Percentiles rank a stretch among this genome's conserved stretches.
Evolutionary conservation across 2,329 filamentous ascomycete genomes (phyloP).

Genomic region (Diaporthe ampelina): DNA sequence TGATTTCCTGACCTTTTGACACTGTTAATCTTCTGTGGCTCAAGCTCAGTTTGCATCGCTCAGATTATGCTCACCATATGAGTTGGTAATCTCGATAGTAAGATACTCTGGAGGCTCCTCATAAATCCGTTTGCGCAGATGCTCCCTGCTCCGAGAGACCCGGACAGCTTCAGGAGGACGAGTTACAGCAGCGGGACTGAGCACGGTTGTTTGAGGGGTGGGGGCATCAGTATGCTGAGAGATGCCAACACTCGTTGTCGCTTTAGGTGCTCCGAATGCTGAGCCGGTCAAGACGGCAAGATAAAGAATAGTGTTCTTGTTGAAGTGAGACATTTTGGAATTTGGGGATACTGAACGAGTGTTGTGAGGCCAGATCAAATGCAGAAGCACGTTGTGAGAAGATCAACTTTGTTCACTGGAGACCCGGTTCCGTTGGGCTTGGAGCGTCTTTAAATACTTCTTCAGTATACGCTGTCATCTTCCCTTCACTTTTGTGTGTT

Average conservation of each 20-base stretch:
- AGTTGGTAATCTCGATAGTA: slow-evolving; percentile 28
- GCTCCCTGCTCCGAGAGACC: background rate
- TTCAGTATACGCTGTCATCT: background rate
- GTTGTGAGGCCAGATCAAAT: background rate
- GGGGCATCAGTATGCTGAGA: too few species aligned
- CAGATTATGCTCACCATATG: background rate
- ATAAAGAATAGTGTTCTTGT: background rate
- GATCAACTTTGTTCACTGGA: background rate
- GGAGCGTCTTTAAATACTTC: background rate
- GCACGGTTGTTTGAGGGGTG: too few species aligned
- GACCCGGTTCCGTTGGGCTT: too few species aligned
- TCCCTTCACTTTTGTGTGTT: background rate
- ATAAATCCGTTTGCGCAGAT: background rate
- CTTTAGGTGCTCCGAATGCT: background rate
- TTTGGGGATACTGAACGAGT: too few species aligned
- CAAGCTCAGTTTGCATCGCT: background rate
- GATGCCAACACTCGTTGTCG: too few species aligned
- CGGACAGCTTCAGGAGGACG: background rate
- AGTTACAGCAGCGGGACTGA: background rate
- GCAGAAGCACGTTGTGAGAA: background rate
- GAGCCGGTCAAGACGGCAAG: background rate
- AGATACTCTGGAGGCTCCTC: slow-evolving; percentile 15
- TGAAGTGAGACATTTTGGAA: background rate
- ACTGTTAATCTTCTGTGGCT: background rate
- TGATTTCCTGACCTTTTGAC: slow-evolving; percentile 28